Conservation (phyloP, 495 filamentous ascomycete genomes). For the Hypoxylon fragiforme region DNA sequence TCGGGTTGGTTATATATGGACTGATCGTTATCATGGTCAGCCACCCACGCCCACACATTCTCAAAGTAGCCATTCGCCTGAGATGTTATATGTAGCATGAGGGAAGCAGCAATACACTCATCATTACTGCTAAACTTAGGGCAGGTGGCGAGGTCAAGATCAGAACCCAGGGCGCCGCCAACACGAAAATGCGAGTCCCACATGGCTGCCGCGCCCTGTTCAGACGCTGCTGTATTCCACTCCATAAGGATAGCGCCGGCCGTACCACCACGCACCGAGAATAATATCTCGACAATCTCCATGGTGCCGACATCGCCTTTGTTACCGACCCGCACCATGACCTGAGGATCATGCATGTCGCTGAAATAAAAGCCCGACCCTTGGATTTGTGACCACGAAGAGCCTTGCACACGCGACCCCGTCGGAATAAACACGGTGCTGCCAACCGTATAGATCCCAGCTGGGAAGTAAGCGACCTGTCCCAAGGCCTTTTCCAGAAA, state of each 20-base stretch:
- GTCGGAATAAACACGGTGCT: slow-evolving; percentile 49
- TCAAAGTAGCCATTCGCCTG: slow-evolving; percentile 65
- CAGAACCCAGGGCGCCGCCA: slow-evolving; percentile 64
- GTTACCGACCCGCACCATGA: slow-evolving; percentile 56
- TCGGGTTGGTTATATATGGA: not conserved
- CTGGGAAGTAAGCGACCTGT: slow-evolving; percentile 27
- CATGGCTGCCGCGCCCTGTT: slow-evolving; percentile 21
- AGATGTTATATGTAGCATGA: slow-evolving; percentile 65
- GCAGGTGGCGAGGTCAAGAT: slow-evolving; percentile 64
- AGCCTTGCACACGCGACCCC: slow-evolving; percentile 43
- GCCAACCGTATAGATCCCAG: slow-evolving; percentile 40
- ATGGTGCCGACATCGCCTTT: slow-evolving; percentile 51
- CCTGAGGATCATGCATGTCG: slow-evolving; percentile 46
- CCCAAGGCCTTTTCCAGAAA: not conserved
- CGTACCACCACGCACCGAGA: slow-evolving; percentile 30
- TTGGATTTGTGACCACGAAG: slow-evolving; percentile 35
- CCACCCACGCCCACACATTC: slow-evolving; percentile 70
- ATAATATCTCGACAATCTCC: slow-evolving; percentile 55
- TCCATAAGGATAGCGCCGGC: slow-evolving; percentile 42
- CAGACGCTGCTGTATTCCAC: slow-evolving; percentile 33
- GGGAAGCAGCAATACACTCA: slow-evolving; percentile 59
- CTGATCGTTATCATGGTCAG: slow-evolving; percentile 1
- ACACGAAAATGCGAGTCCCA: slow-evolving; percentile 40
- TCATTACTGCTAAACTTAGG: slow-evolving; percentile 35
- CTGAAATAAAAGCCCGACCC: slow-evolving; percentile 46